Conservation (phyloP, 1,139 yeast species). For the Spencermartinsiella ligniputridi region DNA sequence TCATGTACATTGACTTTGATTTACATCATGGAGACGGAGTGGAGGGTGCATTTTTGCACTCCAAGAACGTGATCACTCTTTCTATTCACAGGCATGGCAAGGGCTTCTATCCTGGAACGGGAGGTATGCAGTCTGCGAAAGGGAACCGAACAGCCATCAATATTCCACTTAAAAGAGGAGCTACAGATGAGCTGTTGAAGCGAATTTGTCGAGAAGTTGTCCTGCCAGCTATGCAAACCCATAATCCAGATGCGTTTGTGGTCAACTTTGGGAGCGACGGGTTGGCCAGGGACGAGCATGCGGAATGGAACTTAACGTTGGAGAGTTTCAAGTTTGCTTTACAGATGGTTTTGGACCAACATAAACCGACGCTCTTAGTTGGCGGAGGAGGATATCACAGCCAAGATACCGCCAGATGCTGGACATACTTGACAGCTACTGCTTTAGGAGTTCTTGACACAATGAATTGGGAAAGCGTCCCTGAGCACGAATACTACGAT, state of each 20-base stretch:
- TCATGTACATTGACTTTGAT: constrained; percentile 89
- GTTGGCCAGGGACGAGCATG: constrained; percentile 50
- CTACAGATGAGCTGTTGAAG: constrained; percentile 86
- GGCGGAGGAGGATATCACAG: constrained; percentile 82
- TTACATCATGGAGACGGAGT: constrained; percentile 98
- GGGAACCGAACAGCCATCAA: constrained; percentile 47
- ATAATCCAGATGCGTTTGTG: constrained; percentile 87
- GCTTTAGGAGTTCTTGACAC: constrained; percentile 23
- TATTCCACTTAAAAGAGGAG: constrained; percentile 94
- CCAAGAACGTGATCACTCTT: constrained; percentile 92
- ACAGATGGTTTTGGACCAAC: constrained; percentile 33
- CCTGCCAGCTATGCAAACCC: constrained; percentile 78
- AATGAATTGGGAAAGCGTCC: constrained; percentile 41
- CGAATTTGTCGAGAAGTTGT: constrained; percentile 74
- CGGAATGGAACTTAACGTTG: constrained; percentile 67
- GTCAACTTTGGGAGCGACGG: constrained; percentile 94
- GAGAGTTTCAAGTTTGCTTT: constrained; percentile 45
- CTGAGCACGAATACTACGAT: constrained; percentile 48
- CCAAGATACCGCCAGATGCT: constrained; percentile 58
- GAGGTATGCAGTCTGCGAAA: constrained; percentile 58
- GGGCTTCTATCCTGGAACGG: constrained; percentile 95
- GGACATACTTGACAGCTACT: constrained; percentile 53
- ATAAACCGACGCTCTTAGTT: constrained; percentile 42
- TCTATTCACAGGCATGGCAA: constrained; percentile 95
- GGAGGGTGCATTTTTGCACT: constrained; percentile 92